Evolutionary conservation across 129 eudicot species (phyloP), one percentile per base, ranked within the genome.

Genomic region (Tagetes patula): DNA sequence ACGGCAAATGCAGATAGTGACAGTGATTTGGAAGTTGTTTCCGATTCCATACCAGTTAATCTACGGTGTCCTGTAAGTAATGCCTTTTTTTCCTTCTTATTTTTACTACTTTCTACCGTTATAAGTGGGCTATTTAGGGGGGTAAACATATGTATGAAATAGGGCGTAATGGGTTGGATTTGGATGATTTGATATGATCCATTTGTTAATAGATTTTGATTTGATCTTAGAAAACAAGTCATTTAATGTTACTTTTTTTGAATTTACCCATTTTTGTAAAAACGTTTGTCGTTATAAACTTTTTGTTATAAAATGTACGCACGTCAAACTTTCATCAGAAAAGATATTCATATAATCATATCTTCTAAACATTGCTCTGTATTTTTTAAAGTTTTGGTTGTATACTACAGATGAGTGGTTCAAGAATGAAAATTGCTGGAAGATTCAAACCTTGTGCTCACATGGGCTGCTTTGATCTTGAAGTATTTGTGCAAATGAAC

Each of bases 401-500:
- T 12, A 49, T 65, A 56, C 45, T 61, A 46, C 78, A 93, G 98
- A 90, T 93, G 98, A 93, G 98, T 84, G 98, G 98, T 77, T 87
- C 94, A 72, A 84, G 98, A 79, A 93, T 93, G 92, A 93, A 90
- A 80, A 85, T 88, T 74, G 96, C 98, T 77, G 98, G 98, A 80
- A 87, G 98, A 84, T 93, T 93, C 60, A 93, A 85, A 71, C 96
- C 92, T 54, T 93, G 98, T 81, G 85, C 58, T 30, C 98, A 93
- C 80, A 93, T 93, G 98, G 96, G 96, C 52, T 93, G 98, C 73
- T 93, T 93, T 77, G 98, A 93, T 86, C 96, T 93, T 32, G 90
- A 90, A 33, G 91, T 91, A 34, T 93, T 93, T 79, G 86, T 93
- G 48, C 92, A 90, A 80, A 90, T 93, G 98, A 88, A 89, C 61